Percentiles rank a stretch among this genome's conserved stretches.
These are phyloP conservation scores for Lumnitzera littorea DNA, from an alignment of 345 rosid genomes.

Conservation along the genomic window DNA sequence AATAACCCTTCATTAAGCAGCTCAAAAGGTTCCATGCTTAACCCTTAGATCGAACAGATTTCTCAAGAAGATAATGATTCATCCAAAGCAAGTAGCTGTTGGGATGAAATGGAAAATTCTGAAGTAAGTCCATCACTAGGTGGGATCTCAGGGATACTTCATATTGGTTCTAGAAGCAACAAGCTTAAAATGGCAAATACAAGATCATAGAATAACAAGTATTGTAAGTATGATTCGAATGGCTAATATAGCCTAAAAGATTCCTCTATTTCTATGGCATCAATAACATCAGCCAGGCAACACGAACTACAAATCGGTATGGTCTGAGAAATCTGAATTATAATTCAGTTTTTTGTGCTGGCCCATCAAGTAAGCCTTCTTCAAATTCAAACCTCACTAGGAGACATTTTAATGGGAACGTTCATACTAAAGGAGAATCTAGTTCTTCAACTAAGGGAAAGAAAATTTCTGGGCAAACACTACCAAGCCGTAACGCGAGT, in stretches of 20 bases:
- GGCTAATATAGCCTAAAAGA: constrained; percentile 26
- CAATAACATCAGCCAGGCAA: constrained; percentile 32
- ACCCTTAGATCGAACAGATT: constrained; percentile 35
- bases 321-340: constrained; percentile 43
- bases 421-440: constrained; percentile 27
- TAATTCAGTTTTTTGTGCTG: constrained; percentile 46
- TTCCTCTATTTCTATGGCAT: constrained; percentile 26
- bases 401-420: constrained; percentile 22
- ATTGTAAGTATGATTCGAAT: constrained; percentile 22
- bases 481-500: constrained; percentile 28
- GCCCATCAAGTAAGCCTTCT: constrained; percentile 34
- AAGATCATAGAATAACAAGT: too few relatives aligned
- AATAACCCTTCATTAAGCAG: constrained; percentile 4
- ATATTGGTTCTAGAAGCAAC: constrained; percentile 21
- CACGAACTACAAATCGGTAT: constrained; percentile 25
- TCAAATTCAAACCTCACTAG: constrained; percentile 35
- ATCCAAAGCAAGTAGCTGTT: constrained; percentile 54
- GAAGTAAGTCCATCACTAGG: constrained; percentile 24
- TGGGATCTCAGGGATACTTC: constrained; percentile 34
- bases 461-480: constrained; percentile 37
- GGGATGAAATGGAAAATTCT: constrained; percentile 42
- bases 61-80: constrained; percentile 47
- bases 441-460: constrained; percentile 29
- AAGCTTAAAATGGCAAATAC: constrained; percentile 19
- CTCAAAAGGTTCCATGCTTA: constrained; percentile 29